These are phyloP conservation scores for Colletotrichum sp. DNA, from an alignment of 2,329 filamentous ascomycete species.

Conservation along the genomic window DNA sequence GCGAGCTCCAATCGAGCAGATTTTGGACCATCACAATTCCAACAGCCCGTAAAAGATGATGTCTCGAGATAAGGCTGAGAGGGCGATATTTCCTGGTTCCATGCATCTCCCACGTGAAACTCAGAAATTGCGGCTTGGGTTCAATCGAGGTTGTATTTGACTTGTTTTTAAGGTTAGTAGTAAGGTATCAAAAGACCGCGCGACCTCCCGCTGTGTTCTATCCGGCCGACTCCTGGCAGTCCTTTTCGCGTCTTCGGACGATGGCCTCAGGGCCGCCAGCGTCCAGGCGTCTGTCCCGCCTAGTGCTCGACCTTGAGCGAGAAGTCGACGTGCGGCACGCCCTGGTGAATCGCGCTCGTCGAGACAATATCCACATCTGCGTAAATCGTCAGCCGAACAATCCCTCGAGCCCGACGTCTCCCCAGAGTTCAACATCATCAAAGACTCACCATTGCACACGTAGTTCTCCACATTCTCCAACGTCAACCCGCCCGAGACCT, in stretches of 20 bases:
- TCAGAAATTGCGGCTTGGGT: background rate
- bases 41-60: background rate
- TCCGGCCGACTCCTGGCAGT: background rate
- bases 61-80: background rate
- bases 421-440: background rate
- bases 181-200: background rate
- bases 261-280: background rate
- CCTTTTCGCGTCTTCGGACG: background rate
- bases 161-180: background rate
- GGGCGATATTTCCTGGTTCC: background rate
- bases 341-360: constrained; percentile 96
- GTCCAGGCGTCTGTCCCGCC: accelerated
- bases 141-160: background rate
- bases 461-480: constrained; percentile 83
- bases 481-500: constrained; percentile 90
- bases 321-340: constrained; percentile 92
- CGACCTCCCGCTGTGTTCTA: background rate
- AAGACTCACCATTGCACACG: constrained; percentile 71
- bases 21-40: background rate
- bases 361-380: constrained; percentile 93
- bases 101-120: background rate
- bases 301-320: constrained; percentile 81
- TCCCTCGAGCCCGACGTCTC: background rate
- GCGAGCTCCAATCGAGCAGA: background rate
- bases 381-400: background rate